Conservation (phyloP, 2,329 filamentous ascomycete genomes). For the Botrytis paeoniae region DNA sequence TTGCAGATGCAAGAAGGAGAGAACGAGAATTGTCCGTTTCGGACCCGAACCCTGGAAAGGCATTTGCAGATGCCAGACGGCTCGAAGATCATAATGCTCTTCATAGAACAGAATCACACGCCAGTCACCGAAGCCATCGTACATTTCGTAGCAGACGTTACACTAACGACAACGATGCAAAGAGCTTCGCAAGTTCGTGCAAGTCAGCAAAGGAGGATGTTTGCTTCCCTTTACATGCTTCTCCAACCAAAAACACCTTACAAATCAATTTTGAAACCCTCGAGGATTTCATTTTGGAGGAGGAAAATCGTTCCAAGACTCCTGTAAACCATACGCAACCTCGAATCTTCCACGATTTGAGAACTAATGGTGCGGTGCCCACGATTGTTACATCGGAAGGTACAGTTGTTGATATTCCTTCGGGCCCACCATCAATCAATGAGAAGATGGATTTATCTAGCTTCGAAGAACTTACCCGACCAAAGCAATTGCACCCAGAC, state of each 20-base stretch:
- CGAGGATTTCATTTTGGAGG: constrained; percentile 80
- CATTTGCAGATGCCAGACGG: constrained; percentile 83
- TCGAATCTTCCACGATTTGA: constrained; percentile 37
- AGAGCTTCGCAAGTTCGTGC: constrained; percentile 59
- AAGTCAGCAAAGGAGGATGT: constrained; percentile 82
- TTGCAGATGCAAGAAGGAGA: constrained; percentile 83
- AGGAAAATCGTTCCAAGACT: constrained; percentile 47
- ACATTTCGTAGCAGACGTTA: constrained; percentile 56
- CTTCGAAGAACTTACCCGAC: constrained; percentile 27
- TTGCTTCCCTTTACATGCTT: constrained; percentile 72
- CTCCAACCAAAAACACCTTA: constrained; percentile 72
- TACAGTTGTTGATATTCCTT: constrained; percentile 55
- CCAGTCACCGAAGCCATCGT: constrained; percentile 58
- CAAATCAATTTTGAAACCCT: constrained; percentile 91
- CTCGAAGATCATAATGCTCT: constrained; percentile 60
- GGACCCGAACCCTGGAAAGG: constrained; percentile 84
- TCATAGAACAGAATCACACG: constrained; percentile 68
- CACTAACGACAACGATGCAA: constrained; percentile 59
- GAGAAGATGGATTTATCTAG: constrained; percentile 52
- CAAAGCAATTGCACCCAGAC: constrained; percentile 47
- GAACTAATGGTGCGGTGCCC: constrained; percentile 24
- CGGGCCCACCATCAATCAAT: constrained; percentile 43
- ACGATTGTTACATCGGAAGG: constrained; percentile 48
- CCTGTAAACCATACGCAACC: constrained; percentile 35
- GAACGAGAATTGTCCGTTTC: constrained; percentile 65